Evolutionary conservation across 1,139 yeast species (phyloP), one percentile per base, ranked within the genome.

Genomic region (Kluyveromyces sp.): DNA sequence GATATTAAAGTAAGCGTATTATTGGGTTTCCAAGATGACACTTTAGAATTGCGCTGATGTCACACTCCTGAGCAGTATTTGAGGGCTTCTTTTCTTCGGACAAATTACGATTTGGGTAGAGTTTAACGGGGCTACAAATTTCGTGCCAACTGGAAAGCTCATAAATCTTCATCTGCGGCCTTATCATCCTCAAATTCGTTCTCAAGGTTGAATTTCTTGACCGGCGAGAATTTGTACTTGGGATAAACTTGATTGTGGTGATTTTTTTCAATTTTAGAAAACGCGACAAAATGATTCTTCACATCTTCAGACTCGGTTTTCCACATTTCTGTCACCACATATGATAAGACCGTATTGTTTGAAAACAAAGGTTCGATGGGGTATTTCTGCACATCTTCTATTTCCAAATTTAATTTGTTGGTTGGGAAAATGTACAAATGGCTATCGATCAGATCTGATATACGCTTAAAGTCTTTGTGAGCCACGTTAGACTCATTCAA

Each of bases 321-420:
- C 77, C 77, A 73, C 66, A 73, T 58, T 36, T 69, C 61, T 0
- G 76, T 70, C 26, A 72, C 68, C 38, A 71, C 67, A 43, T 70
- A 71, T 8, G 70, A 51, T 19, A 50, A 39, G 8, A 41, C 46
- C 12, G 49, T 42, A 13, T 46, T 44, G 28, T 44, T 46, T 8
- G 41, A 18, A 25, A 44, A 46, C 33, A 41, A 42, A 17, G 49
- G 49, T 19, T 46, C 49, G 8, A 44, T 38, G 8, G 46, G 49
- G 6, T 41, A 22, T n/a, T 25, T 36, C 12, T 17, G 25, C 6
- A 28, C 11, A 8, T 8, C 33, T 12, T 7, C 33, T 12, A 30
- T 30, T 7, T 12, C 16, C 33, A 12, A n/a, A 15, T 2, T n/a
- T 8, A 30, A 12, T 30, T 30, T 30, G 13, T 15, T 22, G n/a